Evolutionary conservation across 202 grass and related monocot species (phyloP), one percentile per base, ranked within the genome.

Genomic region (Saccharum hybrid): DNA sequence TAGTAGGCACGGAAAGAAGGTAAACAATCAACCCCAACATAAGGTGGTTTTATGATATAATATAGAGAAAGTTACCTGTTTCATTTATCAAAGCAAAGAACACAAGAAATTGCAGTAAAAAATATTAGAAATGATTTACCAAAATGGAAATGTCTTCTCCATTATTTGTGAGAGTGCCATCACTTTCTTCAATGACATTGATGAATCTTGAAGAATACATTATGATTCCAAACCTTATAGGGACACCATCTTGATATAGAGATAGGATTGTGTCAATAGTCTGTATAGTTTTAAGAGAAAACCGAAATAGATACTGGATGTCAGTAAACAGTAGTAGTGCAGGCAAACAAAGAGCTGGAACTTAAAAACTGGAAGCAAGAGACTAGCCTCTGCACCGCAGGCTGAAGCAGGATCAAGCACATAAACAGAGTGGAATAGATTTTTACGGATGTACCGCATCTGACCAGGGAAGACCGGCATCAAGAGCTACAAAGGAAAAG

Each of bases 381-480:
- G 37, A 87, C 85, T 92, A 93, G 72, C 96, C 91, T 98, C 86
- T 81, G 87, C 82, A 16, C 93, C 96, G 73, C 92, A 96, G 28
- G 71, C 71, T 72, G 93, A 93, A 75, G 93, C 84, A 87, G 96
- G 96, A 92, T 98, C 91, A 22, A 98, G 71, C 62, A 98, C 91
- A 96, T 98, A 98, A 80, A 98, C 89, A 83, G 93, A 89, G 74
- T 96, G 88, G 85, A 98, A 98, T 19, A 98, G 64, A 88, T 98
- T 98, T 94, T 98, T 98, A 37, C 93, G 89, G 67, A 98, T 98
- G 87, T 98, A 96, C 23, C 89, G 93, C 84, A 95, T 87, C 75
- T 96, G 93, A 86, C 96, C 96, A 77, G 96, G 96, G 80, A 92
- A 98, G 31, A 96, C 93, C 41, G 93, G 96, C 96, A 98, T 96